Conservation (phyloP, 2,329 filamentous ascomycete species). For the Aspergillus alliaceus region DNA sequence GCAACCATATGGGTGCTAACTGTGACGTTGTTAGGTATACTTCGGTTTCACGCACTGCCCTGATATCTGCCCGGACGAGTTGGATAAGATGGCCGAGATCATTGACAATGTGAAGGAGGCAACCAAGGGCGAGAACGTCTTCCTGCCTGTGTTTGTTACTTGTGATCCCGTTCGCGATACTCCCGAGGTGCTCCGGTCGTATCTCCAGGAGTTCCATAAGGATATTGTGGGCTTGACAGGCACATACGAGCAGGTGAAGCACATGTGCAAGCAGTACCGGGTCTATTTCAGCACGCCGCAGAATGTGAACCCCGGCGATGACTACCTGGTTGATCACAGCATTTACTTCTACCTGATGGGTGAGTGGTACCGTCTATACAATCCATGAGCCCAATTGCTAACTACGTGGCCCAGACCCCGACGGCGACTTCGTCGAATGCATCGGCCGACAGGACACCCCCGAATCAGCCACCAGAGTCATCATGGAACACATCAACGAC, state of each 20-base stretch:
- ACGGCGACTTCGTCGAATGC: constrained; percentile 97
- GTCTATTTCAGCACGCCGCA: constrained; percentile 96
- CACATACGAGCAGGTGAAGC: constrained; percentile 89
- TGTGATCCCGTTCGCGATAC: constrained; percentile 93
- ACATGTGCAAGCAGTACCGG: constrained; percentile 90
- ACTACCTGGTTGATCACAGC: constrained; percentile 97
- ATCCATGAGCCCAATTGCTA: constrained; percentile 1
- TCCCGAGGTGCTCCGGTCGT: constrained; percentile 77
- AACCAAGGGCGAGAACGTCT: constrained; percentile 40
- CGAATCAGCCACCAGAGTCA: constrained; percentile 78
- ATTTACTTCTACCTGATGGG: constrained; percentile 99
- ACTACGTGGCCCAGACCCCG: constrained; percentile 65
- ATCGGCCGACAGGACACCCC: constrained; percentile 93
- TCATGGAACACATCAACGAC: constrained; percentile 80
- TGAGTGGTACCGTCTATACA: constrained; percentile 39
- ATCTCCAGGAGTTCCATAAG: constrained; percentile 87
- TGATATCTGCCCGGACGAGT: constrained; percentile 97
- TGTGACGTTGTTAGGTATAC: constrained; percentile 65
- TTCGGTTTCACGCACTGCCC: constrained; percentile 98
- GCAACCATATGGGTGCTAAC: constrained; percentile 4
- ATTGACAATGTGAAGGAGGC: constrained; percentile 64
- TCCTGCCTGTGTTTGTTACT: constrained; percentile 87
- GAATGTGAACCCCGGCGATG: constrained; percentile 85
- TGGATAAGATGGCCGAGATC: constrained; percentile 99
- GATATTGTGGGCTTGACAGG: constrained; percentile 86